Evolutionary conservation across 441 rosid species (phyloP).

Genomic region (Hura crepitans): DNA sequence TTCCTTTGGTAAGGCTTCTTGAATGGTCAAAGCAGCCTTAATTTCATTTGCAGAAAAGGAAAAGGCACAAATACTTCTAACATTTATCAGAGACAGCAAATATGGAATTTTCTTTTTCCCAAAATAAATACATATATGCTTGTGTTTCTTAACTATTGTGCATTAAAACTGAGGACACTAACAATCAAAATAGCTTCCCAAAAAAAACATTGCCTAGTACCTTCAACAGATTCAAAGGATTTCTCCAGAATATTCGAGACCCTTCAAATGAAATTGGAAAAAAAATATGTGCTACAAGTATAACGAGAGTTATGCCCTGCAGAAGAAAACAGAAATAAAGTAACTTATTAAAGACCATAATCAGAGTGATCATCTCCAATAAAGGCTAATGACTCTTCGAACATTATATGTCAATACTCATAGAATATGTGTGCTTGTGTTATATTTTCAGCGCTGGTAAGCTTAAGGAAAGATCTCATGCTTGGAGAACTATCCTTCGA

Average conservation of each 20-base stretch:
- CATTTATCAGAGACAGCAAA: background rate
- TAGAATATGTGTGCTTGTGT: background rate
- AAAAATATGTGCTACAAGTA: slow-evolving; percentile 59
- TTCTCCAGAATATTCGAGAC: slow-evolving; percentile 54
- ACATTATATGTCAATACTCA: background rate
- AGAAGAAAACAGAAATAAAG: slow-evolving; percentile 21
- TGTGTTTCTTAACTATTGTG: background rate
- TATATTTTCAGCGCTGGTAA: background rate
- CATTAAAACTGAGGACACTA: background rate
- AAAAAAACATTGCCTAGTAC: slow-evolving; percentile 33
- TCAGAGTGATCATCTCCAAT: background rate
- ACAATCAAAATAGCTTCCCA: slow-evolving; percentile 10
- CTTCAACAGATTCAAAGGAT: slow-evolving; percentile 57
- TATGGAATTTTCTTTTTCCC: background rate
- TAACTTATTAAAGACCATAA: slow-evolving; percentile 1
- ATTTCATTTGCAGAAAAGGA: background rate
- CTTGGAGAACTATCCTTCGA: background rate
- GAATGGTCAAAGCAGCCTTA: slow-evolving; percentile 8
- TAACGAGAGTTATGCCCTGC: slow-evolving; percentile 63
- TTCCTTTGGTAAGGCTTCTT: background rate
- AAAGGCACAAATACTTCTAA: background rate
- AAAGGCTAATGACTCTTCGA: background rate
- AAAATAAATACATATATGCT: background rate
- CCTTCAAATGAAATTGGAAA: slow-evolving; percentile 85
- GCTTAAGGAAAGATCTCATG: background rate